Conservation (phyloP, 2,329 filamentous ascomycete genomes). For the Tolypocladium ovalisporum region DNA sequence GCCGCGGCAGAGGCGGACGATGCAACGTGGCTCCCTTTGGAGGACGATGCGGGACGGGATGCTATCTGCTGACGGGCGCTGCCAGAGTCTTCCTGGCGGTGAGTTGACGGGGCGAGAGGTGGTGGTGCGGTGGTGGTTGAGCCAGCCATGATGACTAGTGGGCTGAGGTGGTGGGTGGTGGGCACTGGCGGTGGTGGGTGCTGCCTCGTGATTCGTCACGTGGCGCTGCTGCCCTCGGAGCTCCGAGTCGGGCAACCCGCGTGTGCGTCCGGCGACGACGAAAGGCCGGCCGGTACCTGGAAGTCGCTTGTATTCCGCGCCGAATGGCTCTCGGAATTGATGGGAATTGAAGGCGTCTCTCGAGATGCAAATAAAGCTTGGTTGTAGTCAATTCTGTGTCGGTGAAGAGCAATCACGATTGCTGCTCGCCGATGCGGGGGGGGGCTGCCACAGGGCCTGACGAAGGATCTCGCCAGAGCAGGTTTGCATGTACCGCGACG, state of each 20-base stretch:
- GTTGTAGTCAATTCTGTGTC: neutral
- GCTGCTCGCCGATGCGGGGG: neutral
- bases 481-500: neutral
- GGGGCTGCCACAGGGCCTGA: neutral
- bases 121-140: conserved; percentile 4
- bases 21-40: neutral
- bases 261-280: conserved; percentile 2
- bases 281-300: neutral
- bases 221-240: conserved; percentile 10
- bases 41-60: neutral
- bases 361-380: neutral
- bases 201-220: conserved; percentile 4
- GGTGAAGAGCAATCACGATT: no score
- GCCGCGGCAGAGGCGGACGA: conserved; percentile 7
- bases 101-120: conserved; percentile 10
- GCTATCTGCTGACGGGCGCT: neutral
- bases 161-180: conserved; percentile 2
- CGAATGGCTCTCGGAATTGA: neutral
- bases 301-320: neutral
- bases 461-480: neutral
- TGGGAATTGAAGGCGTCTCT: neutral
- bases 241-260: conserved; percentile 11
- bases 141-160: conserved; percentile 12
- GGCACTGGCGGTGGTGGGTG: conserved; percentile 3
- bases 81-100: neutral